phyloP scores from a whole-genome alignment of 768 basidiomycete genomes.

The Boletellus emodensis region DNA sequence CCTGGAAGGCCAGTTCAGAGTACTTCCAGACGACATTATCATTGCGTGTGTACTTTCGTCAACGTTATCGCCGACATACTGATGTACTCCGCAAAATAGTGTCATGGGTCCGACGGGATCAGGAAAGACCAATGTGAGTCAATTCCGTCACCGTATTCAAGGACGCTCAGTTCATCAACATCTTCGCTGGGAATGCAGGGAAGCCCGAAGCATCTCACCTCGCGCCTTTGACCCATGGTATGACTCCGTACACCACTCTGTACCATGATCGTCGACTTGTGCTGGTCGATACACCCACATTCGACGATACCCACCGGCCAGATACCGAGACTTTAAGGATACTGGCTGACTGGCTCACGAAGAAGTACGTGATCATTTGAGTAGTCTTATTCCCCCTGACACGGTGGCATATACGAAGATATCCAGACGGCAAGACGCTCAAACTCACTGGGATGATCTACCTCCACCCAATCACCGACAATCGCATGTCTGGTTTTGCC shows the following conservation, averaged over 20 bases:
- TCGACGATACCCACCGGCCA: conserved; percentile 17
- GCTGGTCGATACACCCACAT: conserved; percentile 20
- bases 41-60: conserved; percentile 11
- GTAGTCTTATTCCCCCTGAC: neutral
- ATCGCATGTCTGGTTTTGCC: conserved; percentile 30
- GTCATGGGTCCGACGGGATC: conserved; percentile 26
- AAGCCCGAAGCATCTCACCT: neutral
- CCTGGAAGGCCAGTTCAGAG: conserved; percentile 1
- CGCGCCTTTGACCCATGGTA: conserved; percentile 7
- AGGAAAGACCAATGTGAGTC: conserved; percentile 23
- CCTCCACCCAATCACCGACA: conserved; percentile 34
- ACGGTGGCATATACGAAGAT: conserved; percentile 1
- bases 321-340: conserved; percentile 9
- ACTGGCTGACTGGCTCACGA: conserved; percentile 17
- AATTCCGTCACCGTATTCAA: neutral
- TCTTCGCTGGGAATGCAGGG: conserved; percentile 5
- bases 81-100: neutral
- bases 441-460: conserved; percentile 32
- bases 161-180: conserved; percentile 12
- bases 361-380: conserved; percentile 8
- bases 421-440: neutral
- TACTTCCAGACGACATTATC: conserved; percentile 6
- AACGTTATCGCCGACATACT: neutral
- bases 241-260: conserved; percentile 2
- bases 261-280: neutral